Evolutionary conservation across 2,329 filamentous ascomycete species (phyloP).

Genomic region (Stachybotrys echinatus): DNA sequence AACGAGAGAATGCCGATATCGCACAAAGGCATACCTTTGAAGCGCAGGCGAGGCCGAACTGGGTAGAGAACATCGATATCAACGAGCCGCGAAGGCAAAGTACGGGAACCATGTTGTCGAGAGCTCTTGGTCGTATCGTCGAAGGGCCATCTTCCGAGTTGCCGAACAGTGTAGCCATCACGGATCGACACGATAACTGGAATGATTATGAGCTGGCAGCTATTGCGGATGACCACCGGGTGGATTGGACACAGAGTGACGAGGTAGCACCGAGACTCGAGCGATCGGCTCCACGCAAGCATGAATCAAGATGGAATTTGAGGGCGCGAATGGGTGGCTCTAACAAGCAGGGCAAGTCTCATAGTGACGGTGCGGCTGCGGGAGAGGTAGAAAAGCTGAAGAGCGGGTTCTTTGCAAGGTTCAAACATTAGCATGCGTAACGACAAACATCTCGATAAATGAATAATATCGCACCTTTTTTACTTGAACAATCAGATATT

Average conservation of each 20-base stretch:
- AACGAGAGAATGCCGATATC: constrained; percentile 17
- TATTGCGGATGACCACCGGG: constrained; percentile 30
- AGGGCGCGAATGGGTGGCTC: constrained; percentile 33
- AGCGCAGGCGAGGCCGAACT: constrained; percentile 11
- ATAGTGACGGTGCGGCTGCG: not conserved
- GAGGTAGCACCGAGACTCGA: constrained; percentile 24
- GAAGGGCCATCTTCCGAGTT: not conserved
- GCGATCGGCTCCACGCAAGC: constrained; percentile 31
- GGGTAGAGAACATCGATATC: constrained; percentile 6
- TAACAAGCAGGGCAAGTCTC: constrained; percentile 16
- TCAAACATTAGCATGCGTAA: constrained; percentile 30
- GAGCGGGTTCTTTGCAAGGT: constrained; percentile 34
- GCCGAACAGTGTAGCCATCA: not conserved
- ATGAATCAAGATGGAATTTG: constrained; percentile 45
- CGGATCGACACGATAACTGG: not conserved
- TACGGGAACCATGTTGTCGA: constrained; percentile 26
- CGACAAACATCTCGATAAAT: not conserved
- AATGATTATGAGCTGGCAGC: constrained; percentile 17
- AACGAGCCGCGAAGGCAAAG: constrained; percentile 27
- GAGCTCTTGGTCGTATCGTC: not conserved
- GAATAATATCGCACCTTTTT: no score
- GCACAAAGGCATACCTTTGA: constrained; percentile 25
- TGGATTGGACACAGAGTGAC: constrained; percentile 57
- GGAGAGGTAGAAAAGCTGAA: not conserved
- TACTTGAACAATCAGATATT: no score